These are phyloP conservation scores for Lagenidium giganteum DNA, from an alignment of 352 stramenopile species.

Conservation along the genomic window DNA sequence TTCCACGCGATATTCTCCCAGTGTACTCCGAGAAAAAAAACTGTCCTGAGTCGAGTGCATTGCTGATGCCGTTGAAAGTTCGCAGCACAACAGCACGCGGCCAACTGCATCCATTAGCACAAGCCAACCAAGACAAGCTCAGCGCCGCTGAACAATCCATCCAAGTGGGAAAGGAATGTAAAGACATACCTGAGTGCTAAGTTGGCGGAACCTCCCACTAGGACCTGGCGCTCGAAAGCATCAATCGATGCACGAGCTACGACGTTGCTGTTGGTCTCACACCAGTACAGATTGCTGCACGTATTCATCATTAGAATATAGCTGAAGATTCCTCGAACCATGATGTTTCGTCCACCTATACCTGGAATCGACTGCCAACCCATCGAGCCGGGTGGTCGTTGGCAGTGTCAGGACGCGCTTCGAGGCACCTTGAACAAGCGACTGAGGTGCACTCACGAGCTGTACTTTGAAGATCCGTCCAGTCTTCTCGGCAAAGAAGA, in stretches of 20 bases:
- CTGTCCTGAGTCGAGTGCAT: conserved; percentile 20
- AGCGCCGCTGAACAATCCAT: not conserved
- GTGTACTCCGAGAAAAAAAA: conserved; percentile 66
- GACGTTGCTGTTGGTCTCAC: conserved; percentile 58
- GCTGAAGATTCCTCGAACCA: not conserved
- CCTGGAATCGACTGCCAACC: conserved; percentile 54
- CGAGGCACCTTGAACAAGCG: no score
- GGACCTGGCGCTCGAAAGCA: conserved; percentile 36
- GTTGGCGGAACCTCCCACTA: conserved; percentile 48
- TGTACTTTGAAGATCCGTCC: conserved; percentile 32
- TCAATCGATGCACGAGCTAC: conserved; percentile 38
- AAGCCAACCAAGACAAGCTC: conserved; percentile 2
- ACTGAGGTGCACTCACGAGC: not conserved
- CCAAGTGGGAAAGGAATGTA: not conserved
- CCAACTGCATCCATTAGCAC: conserved; percentile 43
- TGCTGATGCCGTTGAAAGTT: conserved; percentile 25
- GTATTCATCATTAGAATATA: conserved; percentile 1
- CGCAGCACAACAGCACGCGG: conserved; percentile 42
- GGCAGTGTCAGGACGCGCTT: conserved; percentile 38
- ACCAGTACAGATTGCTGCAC: conserved; percentile 66
- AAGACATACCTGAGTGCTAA: conserved; percentile 38
- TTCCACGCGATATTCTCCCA: conserved; percentile 40
- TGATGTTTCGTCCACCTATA: conserved; percentile 1
- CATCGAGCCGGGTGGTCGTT: conserved; percentile 44
- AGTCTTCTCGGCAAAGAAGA: conserved; percentile 77